Evolutionary conservation across 2,329 filamentous ascomycete genomes (phyloP), one percentile per base, ranked within the genome.

Genomic region (Tolypocladium sp.): DNA sequence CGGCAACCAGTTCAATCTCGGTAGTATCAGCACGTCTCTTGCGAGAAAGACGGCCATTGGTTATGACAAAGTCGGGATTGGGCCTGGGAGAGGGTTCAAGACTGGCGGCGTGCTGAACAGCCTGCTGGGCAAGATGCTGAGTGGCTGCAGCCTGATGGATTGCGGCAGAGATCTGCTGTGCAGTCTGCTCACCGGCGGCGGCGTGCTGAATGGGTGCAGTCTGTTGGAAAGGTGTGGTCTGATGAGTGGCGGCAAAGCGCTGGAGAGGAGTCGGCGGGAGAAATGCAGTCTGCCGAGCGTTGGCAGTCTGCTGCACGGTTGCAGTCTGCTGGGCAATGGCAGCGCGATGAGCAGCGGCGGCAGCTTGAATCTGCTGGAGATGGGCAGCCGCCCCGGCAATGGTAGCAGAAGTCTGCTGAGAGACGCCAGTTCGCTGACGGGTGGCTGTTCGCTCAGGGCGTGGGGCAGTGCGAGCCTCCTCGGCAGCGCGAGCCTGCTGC

Each of bases 1-100:
- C 61, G 58, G 64, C 67, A 63, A 70, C 63, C 58, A 73, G 63
- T 59, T 71, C 69, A 56, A 69, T 61, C 64, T 72, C 71, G 46
- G 65, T 61, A 56, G 68, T 62, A 63, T 70, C 55, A 57, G 70
- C 68, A 58, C 57, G 64, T 59, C 70, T 68, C 59, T 72, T 71
- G 62, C 62, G 67, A 56, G 66, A 67, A 55, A 60, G 60, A 60
- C 53, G 66, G 61, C 68, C 70, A 71, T 71, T 64, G 66, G 67
- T 65, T 49, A 60, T 57, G 51, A 63, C 57, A 46, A 62, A 57
- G 10, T 57, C 57, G 27, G 61, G 46, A 41, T 20, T 38, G 4
- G 44, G 22, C 10, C 25, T 51, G 6, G 25, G 46, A 20, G 46
- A 33, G 13, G 5, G 46, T 20, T 27, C 46, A 10, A 30, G 46